These are phyloP conservation scores for Stemphylium vesicarium DNA, from an alignment of 2,329 filamentous ascomycete species.

Conservation along the genomic window DNA sequence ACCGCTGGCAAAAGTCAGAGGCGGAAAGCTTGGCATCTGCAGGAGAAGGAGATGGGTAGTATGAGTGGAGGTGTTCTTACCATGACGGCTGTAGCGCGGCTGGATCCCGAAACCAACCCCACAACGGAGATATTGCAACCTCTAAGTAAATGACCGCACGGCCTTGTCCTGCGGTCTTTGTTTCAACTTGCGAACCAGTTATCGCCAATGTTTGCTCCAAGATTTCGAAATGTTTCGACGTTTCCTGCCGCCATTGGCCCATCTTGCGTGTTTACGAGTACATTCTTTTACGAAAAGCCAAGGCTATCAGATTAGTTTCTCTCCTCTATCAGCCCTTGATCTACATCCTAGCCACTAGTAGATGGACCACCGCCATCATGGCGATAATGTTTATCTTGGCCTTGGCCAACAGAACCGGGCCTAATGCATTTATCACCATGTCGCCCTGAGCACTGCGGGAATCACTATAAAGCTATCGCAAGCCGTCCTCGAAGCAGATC, in stretches of 20 bases:
- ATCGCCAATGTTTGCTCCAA: neutral
- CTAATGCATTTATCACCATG: constrained; percentile 7
- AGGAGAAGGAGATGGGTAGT: constrained; percentile 13
- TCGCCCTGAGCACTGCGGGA: constrained; percentile 7
- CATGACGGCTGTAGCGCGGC: constrained; percentile 13
- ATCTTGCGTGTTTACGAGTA: neutral
- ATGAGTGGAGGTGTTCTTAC: constrained; percentile 4
- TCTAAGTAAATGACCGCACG: constrained; percentile 29
- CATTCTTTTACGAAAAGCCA: constrained; percentile 18
- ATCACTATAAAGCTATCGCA: constrained; percentile 27
- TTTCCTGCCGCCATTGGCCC: constrained; percentile 1
- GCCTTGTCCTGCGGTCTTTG: constrained; percentile 19
- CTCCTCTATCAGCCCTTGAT: constrained; percentile 18
- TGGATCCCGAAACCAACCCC: constrained; percentile 19
- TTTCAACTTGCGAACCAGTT: constrained; percentile 30
- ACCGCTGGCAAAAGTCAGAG: constrained; percentile 22
- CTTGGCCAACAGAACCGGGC: constrained; percentile 12
- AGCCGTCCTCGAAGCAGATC: constrained; percentile 15
- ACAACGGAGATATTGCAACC: constrained; percentile 32
- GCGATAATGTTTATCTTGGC: constrained; percentile 21
- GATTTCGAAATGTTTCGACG: neutral
- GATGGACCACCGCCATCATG: constrained; percentile 17
- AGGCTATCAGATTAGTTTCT: constrained; percentile 25
- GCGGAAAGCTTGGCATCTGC: constrained; percentile 24
- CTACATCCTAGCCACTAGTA: constrained; percentile 26